Evolutionary conservation across 495 filamentous ascomycete genomes (phyloP).

Genomic region (Daldinia loculata): DNA sequence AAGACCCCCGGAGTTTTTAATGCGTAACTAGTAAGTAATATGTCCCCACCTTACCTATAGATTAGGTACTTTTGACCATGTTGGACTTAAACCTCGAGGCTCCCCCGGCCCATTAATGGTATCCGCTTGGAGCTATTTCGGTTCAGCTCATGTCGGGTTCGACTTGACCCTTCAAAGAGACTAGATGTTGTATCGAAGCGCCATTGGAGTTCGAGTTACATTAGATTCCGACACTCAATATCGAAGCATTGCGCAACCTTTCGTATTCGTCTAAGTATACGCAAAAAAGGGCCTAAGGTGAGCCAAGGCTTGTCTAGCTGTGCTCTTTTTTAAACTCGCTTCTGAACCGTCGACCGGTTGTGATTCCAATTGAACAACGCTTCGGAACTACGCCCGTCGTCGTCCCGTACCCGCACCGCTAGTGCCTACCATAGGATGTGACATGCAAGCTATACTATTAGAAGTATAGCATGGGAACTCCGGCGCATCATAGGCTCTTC

Average conservation of each 20-base stretch:
- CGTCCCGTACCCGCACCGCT: slow-evolving; percentile 24
- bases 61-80: slow-evolving; percentile 7
- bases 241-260: slow-evolving; percentile 19
- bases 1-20: slow-evolving; percentile 37
- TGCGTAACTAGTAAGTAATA: slow-evolving; percentile 33
- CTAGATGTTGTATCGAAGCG: neutral
- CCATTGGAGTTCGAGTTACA: slow-evolving; percentile 1
- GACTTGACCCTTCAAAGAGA: slow-evolving; percentile 1
- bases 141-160: slow-evolving; percentile 7
- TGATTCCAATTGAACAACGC: slow-evolving; percentile 26
- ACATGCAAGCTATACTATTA: slow-evolving; percentile 31
- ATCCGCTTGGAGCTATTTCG: neutral
- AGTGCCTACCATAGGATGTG: slow-evolving; percentile 18
- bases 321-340: slow-evolving; percentile 17
- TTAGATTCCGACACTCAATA: slow-evolving; percentile 9
- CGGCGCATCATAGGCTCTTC: slow-evolving; percentile 6
- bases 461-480: slow-evolving; percentile 24
- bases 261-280: slow-evolving; percentile 8
- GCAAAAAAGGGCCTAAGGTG: neutral
- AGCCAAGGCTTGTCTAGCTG: slow-evolving; percentile 15
- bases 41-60: slow-evolving; percentile 23
- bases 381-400: slow-evolving; percentile 9
- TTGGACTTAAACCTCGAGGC: slow-evolving; percentile 23
- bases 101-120: slow-evolving; percentile 26
- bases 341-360: slow-evolving; percentile 27